Conservation (phyloP, 768 basidiomycete genomes). For the Mycena vitilis region DNA sequence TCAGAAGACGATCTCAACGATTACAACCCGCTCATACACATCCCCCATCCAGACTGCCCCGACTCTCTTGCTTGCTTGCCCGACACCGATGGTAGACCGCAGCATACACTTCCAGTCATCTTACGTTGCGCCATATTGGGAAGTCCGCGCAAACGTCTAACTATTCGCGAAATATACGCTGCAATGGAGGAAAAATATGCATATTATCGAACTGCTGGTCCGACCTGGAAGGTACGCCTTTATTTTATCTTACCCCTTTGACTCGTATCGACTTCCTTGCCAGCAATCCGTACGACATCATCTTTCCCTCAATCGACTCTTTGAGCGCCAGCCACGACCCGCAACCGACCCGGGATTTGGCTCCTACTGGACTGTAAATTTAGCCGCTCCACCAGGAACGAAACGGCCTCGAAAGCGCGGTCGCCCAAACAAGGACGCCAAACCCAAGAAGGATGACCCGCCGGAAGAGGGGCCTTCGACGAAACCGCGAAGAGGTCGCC, state of each 20-base stretch:
- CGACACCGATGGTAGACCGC: slow-evolving; percentile 82
- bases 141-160: slow-evolving; percentile 77
- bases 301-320: slow-evolving; percentile 83
- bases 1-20: slow-evolving; percentile 37
- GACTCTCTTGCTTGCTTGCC: slow-evolving; percentile 82
- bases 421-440: slow-evolving; percentile 61
- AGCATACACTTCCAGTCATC: slow-evolving; percentile 88
- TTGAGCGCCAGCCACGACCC: slow-evolving; percentile 84
- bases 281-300: slow-evolving; percentile 93
- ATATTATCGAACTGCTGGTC: slow-evolving; percentile 83
- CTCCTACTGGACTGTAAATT: slow-evolving; percentile 92
- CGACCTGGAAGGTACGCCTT: slow-evolving; percentile 82
- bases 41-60: slow-evolving; percentile 80
- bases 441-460: slow-evolving; percentile 29
- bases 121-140: slow-evolving; percentile 87
- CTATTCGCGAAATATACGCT: slow-evolving; percentile 87
- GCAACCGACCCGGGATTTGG: slow-evolving; percentile 89
- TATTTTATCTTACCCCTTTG: slow-evolving; percentile 22
- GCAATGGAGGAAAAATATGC: slow-evolving; percentile 89
- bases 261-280: slow-evolving; percentile 32
- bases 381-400: slow-evolving; percentile 85
- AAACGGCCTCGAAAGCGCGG: slow-evolving; percentile 88
- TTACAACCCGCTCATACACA: slow-evolving; percentile 41
- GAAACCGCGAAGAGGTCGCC: slow-evolving; percentile 35
- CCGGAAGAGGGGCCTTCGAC: slow-evolving; percentile 9